These are phyloP conservation scores for Fonsecaea multimorphosa DNA, from an alignment of 2,329 filamentous ascomycete species.

Conservation along the genomic window DNA sequence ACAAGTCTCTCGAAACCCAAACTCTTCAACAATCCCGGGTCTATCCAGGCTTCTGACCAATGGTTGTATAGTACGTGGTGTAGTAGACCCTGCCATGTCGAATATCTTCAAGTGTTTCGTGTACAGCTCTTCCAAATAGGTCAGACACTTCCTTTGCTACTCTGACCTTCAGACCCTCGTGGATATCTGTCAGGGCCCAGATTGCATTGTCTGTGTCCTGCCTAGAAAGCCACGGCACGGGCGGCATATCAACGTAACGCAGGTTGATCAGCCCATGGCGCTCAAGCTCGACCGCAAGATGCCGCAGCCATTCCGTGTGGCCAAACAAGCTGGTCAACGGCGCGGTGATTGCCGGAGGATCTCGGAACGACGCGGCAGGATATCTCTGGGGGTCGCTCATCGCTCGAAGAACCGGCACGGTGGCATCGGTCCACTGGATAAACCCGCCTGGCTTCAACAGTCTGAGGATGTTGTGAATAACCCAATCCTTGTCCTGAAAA, in stretches of 20 bases:
- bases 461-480: slow-evolving; percentile 12
- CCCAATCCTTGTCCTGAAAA: slow-evolving; percentile 14
- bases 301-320: slow-evolving; percentile 10
- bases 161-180: slow-evolving; percentile 1
- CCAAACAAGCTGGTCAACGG: slow-evolving; percentile 4
- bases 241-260: background rate
- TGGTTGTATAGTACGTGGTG: slow-evolving; percentile 14
- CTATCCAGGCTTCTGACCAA: slow-evolving; percentile 16
- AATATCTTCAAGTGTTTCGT: slow-evolving; percentile 14
- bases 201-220: slow-evolving; percentile 19
- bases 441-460: slow-evolving; percentile 14
- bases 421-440: slow-evolving; percentile 17
- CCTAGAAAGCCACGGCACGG: slow-evolving; percentile 10
- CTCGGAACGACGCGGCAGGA: background rate
- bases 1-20: background rate
- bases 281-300: slow-evolving; percentile 6
- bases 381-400: slow-evolving; percentile 4
- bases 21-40: background rate
- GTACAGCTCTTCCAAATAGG: slow-evolving; percentile 3
- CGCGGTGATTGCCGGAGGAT: slow-evolving; percentile 9
- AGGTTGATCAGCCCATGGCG: slow-evolving; percentile 5
- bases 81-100: slow-evolving; percentile 8
- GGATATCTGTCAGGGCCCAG: slow-evolving; percentile 16
- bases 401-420: background rate
- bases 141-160: slow-evolving; percentile 3